Evolutionary conservation across 768 basidiomycete genomes (phyloP), one percentile per base, ranked within the genome.

Genomic region (Gyrodon lividus): DNA sequence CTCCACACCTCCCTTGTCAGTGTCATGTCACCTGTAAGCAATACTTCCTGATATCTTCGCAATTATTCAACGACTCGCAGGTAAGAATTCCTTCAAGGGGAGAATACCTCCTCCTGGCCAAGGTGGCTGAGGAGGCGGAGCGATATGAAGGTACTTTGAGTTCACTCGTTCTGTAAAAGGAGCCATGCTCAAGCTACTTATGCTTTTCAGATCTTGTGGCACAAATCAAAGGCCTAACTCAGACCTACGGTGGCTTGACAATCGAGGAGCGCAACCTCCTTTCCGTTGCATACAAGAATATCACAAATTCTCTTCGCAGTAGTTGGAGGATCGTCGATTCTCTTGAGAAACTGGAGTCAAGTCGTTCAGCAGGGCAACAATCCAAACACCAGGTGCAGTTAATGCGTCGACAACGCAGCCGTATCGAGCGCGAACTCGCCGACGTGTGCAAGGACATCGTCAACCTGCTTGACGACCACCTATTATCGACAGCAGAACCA

Each of bases 231-330:
- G 70, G 74, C 37, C 80, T 92, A 56, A 81, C 86, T 67, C 78
- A 81, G 48, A 75, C 80, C 41, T 82, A 82, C 59, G 83, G 84
- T 59, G 79, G 83, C 51, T 79, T 92, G 56, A 83, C 84, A 43
- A 78, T 87, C 58, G 91, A 94, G 65, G 91, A 94, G 72, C 87
- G 92, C 61, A 93, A 89, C 69, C 77, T 94, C 31, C 80, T 93
- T 51, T 93, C 91, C 3, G 82, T 92, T 54, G 91, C 92, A 23
- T 93, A 91, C 77, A 95, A 94, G 79, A 92, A 92, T 69, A 75
- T 88, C 57, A 95, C 90, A 17, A 89, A 90, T 61, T 81, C 77
- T 17, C 81, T 91, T 52, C 85, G 92, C 49, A 86, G 83, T 43
- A 90, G 89, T 58, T 94, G 92, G 92, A 80, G 91, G 60, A 81